Percentiles rank a stretch among this genome's conserved stretches.
These are phyloP conservation scores for Oryza longistaminata DNA, from an alignment of 176 grass and related monocot genomes.

Conservation along the genomic window DNA sequence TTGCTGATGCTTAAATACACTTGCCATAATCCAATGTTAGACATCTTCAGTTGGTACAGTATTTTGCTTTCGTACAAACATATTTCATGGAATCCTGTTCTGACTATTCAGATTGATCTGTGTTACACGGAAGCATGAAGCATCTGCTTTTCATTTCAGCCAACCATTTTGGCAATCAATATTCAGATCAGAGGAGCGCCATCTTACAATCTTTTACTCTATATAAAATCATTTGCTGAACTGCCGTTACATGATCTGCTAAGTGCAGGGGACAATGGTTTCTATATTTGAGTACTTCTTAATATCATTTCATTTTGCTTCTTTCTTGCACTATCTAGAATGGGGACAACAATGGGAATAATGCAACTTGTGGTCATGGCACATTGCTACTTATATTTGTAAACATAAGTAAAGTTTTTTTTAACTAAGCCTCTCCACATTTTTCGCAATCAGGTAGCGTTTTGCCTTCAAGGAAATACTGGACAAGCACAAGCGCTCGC, in stretches of 20 bases:
- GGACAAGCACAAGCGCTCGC: constrained; percentile 58
- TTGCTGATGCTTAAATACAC: neutral
- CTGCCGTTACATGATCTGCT: neutral
- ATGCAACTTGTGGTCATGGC: neutral
- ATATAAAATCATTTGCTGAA: neutral
- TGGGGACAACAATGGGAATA: neutral
- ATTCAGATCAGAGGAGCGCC: neutral
- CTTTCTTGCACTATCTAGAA: constrained; percentile 12
- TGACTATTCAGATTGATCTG: neutral
- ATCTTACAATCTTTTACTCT: neutral
- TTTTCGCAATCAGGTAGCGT: constrained; percentile 42
- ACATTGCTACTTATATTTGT: neutral
- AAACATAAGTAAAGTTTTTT: neutral
- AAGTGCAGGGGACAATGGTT: neutral
- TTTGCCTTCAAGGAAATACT: constrained; percentile 56
- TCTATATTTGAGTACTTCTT: neutral
- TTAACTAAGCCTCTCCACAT: constrained; percentile 13
- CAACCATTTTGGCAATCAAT: neutral
- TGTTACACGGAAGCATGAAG: neutral
- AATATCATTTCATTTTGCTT: constrained; percentile 7
- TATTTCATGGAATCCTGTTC: neutral
- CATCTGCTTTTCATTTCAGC: neutral
- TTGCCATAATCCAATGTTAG: neutral
- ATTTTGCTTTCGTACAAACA: neutral
- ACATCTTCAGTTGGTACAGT: neutral